Conservation (phyloP, 805 yeast genomes). For the Kodamaea laetipori region DNA sequence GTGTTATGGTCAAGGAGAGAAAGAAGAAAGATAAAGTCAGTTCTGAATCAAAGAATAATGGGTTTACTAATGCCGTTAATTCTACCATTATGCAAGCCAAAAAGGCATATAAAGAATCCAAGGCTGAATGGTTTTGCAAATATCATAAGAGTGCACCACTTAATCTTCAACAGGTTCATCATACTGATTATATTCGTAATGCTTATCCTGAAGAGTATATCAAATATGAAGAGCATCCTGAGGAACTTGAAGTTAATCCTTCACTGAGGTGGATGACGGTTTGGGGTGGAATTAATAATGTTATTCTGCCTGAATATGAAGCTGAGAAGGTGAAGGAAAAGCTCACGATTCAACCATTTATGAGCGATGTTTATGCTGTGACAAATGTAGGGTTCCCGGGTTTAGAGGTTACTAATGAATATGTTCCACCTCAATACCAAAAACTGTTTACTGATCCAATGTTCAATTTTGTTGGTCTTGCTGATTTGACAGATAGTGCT, state of each 20-base stretch:
- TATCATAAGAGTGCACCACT: constrained; percentile 13
- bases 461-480: constrained; percentile 39
- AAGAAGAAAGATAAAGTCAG: constrained; percentile 8
- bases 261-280: constrained; percentile 45
- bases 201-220: constrained; percentile 41
- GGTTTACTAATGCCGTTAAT: too few species aligned
- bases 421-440: constrained; percentile 20
- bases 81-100: neutral
- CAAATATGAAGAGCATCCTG: constrained; percentile 35
- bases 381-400: neutral
- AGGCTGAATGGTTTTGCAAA: constrained; percentile 5
- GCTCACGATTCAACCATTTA: constrained; percentile 7
- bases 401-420: constrained; percentile 1
- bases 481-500: constrained; percentile 40
- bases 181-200: constrained; percentile 40
- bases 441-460: constrained; percentile 25
- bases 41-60: too few species aligned
- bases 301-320: constrained; percentile 16
- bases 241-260: constrained; percentile 32
- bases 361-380: neutral
- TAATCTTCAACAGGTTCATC: constrained; percentile 27
- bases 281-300: constrained; percentile 36
- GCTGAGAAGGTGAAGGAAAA: constrained; percentile 4
- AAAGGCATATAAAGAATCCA: neutral
- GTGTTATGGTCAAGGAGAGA: constrained; percentile 40